Conservation (phyloP, 2,329 filamentous ascomycete species). For the Xylariaceae sp. region DNA sequence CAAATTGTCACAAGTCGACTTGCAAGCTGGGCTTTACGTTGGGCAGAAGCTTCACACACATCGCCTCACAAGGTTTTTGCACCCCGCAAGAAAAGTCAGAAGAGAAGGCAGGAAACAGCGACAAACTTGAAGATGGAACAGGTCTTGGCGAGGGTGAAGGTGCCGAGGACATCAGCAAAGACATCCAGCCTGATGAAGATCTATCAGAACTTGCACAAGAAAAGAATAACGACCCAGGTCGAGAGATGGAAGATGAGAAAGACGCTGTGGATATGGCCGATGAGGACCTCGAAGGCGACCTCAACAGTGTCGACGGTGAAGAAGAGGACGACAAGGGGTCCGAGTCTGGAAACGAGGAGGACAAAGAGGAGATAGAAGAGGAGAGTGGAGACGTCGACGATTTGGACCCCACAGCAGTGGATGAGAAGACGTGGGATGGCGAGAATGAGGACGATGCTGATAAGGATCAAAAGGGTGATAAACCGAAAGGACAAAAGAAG, state of each 20-base stretch:
- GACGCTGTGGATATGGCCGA: constrained; percentile 91
- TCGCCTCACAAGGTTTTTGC: constrained; percentile 86
- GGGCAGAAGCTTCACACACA: constrained; percentile 70
- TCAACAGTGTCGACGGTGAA: constrained; percentile 60
- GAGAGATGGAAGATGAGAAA: constrained; percentile 72
- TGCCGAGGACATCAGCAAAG: constrained; percentile 96
- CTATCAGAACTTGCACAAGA: constrained; percentile 87
- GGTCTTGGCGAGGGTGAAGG: constrained; percentile 94
- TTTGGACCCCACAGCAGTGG: constrained; percentile 81
- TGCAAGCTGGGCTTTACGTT: constrained; percentile 74
- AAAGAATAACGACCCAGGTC: constrained; percentile 59
- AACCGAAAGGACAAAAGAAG: constrained; percentile 65
- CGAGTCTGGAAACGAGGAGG: constrained; percentile 59
- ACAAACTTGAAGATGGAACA: constrained; percentile 84
- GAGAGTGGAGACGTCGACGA: constrained; percentile 90
- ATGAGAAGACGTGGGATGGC: constrained; percentile 99
- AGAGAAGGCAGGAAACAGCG: constrained; percentile 63
- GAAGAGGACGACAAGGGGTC: constrained; percentile 59
- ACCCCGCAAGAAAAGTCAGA: constrained; percentile 78
- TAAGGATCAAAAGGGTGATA: constrained; percentile 74
- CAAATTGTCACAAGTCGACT: constrained; percentile 63
- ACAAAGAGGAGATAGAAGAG: constrained; percentile 76
- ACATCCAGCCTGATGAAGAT: constrained; percentile 90
- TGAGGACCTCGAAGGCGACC: constrained; percentile 84
- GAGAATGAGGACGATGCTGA: constrained; percentile 74